phyloP scores from a whole-genome alignment of 352 stramenopile species.

The Globisporangium barbulae region DNA sequence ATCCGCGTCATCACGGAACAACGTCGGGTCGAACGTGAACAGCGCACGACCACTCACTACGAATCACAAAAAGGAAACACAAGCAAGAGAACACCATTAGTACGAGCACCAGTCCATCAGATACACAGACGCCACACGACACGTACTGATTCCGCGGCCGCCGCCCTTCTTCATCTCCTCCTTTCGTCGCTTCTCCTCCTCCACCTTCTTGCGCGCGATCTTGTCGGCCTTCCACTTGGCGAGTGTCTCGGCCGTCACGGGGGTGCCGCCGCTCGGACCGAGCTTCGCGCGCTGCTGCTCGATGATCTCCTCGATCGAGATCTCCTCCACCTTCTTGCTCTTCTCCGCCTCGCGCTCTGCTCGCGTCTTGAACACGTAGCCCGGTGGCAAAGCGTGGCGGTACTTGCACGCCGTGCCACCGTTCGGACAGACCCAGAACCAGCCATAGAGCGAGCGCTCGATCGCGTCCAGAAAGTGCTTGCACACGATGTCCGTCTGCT shows the following conservation, averaged over 20 bases:
- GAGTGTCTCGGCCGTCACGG: slow-evolving; percentile 86
- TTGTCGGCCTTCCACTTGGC: slow-evolving; percentile 90
- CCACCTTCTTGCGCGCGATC: slow-evolving; percentile 60
- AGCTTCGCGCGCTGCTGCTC: slow-evolving; percentile 88
- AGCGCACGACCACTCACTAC: slow-evolving; percentile 88
- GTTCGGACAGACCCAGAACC: slow-evolving; percentile 90
- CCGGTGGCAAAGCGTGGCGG: slow-evolving; percentile 83
- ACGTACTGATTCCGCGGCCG: slow-evolving; percentile 82
- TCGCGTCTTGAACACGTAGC: slow-evolving; percentile 88
- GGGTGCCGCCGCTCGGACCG: slow-evolving; percentile 77
- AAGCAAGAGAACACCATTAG: slow-evolving; percentile 15
- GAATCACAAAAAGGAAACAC: slow-evolving; percentile 17
- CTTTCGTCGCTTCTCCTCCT: slow-evolving; percentile 82
- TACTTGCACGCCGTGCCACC: slow-evolving; percentile 77
- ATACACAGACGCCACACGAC: not conserved
- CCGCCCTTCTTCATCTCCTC: slow-evolving; percentile 85
- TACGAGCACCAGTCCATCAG: slow-evolving; percentile 5
- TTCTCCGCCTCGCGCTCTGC: slow-evolving; percentile 85
- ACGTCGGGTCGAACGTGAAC: slow-evolving; percentile 88
- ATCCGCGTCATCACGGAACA: slow-evolving; percentile 91
- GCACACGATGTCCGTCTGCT: slow-evolving; percentile 87
- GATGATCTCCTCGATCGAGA: slow-evolving; percentile 91
- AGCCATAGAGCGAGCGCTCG: slow-evolving; percentile 88
- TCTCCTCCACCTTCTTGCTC: slow-evolving; percentile 74
- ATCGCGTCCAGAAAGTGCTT: slow-evolving; percentile 90